Evolutionary conservation across 441 rosid species (phyloP), one percentile per base, ranked within the genome.

Genomic region (Pelargonium fulgidum): DNA sequence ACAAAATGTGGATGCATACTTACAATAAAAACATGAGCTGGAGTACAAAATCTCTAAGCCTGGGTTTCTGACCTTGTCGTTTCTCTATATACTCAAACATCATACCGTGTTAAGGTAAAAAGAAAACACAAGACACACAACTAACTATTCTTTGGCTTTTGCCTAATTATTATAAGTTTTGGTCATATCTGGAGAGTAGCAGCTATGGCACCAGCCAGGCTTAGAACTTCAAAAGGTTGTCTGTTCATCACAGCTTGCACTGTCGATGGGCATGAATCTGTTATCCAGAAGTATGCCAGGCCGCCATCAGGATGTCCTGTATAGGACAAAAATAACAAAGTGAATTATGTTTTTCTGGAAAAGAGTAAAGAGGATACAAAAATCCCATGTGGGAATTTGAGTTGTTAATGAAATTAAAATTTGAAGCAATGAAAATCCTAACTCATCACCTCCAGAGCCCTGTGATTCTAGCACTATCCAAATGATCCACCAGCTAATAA

Each of bases 161-260:
- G 64, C 13, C 29, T 4, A 9, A 4, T 24, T 20, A 20, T 22
- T 17, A n/a, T 45, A 47, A 66, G 29, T 52, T 20, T 41, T 4
- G 33, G 63, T 81, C 68, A 89, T 70, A 93, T 87, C 73, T 89
- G 96, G 80, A 91, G 94, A 64, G 96, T 87, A 45, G 92, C 79
- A 65, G 98, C 94, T 70, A 93, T 88, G 58, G 96, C 79, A 73
- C 89, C 79, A 17, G 97, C 92, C n/a, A 93, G 93, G 80, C 95
- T 91, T 14, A 93, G 88, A 79, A 93, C 74, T 85, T 93, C 95
- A 67, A 89, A 93, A 2, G 97, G 98, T 54, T 77, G 85, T 79
- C 71, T 87, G 72, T 81, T 81, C 80, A 66, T 78, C 77, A 93
- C 98, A 73, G 86, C 84, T 52, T 81, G 82, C 78, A 89, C 97